These are phyloP conservation scores for Cocos nucifera DNA, from an alignment of 176 grass and related monocot species.

Conservation along the genomic window DNA sequence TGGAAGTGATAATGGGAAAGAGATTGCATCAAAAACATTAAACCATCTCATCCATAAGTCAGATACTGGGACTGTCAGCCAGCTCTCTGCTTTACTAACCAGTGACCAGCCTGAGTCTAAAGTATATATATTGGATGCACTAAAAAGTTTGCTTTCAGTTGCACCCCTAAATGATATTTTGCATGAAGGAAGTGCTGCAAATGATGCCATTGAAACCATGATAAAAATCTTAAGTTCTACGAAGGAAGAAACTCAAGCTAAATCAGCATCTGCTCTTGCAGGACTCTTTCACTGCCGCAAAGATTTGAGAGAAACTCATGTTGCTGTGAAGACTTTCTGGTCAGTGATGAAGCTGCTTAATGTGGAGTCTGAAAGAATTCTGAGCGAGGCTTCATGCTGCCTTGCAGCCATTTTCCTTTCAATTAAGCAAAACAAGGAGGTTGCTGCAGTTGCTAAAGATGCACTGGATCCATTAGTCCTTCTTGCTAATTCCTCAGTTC, in stretches of 20 bases:
- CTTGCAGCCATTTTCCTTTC: constrained; percentile 97
- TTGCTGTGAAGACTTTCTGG: constrained; percentile 80
- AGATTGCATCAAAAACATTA: constrained; percentile 98
- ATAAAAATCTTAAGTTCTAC: constrained; percentile 84
- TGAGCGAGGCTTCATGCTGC: constrained; percentile 64
- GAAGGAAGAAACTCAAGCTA: constrained; percentile 96
- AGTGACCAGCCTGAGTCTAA: constrained; percentile 97
- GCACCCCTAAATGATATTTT: constrained; percentile 92
- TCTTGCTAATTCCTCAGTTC: constrained; percentile 62
- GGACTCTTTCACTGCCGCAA: constrained; percentile 85
- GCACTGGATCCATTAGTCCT: constrained; percentile 52
- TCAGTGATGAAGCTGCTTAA: constrained; percentile 85
- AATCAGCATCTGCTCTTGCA: constrained; percentile 88
- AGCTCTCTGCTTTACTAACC: constrained; percentile 87
- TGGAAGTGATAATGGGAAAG: constrained; percentile 98
- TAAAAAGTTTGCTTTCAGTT: constrained; percentile 95
- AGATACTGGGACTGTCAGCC: constrained; percentile 97
- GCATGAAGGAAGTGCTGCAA: constrained; percentile 95
- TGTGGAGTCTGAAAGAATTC: constrained; percentile 62
- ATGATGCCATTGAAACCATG: constrained; percentile 96
- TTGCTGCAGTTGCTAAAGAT: constrained; percentile 71
- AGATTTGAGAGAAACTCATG: constrained; percentile 81
- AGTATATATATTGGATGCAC: constrained; percentile 92
- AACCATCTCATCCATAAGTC: constrained; percentile 98
- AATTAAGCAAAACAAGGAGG: constrained; percentile 87